Evolutionary conservation across 1,139 yeast genomes (phyloP), one percentile per base, ranked within the genome.

Genomic region (Taiozyma onychis): DNA sequence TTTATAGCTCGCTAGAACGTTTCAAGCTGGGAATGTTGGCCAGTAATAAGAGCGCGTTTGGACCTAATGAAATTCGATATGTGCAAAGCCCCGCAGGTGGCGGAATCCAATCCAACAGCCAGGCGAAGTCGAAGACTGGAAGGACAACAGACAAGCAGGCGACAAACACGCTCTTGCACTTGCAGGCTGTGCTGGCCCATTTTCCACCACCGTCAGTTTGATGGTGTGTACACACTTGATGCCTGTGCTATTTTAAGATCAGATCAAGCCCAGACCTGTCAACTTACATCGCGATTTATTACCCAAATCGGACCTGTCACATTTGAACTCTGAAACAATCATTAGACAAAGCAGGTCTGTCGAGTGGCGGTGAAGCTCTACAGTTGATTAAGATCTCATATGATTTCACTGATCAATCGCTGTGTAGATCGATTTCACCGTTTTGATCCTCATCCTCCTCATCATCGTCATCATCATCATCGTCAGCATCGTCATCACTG

Each of bases 371-470:
- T 26, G 28, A 18, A 18, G 32, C 32, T 28, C 32, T 28, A 28
- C 32, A 9, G 14, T 18, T 2, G 2, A 11, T 8, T 10, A 28
- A 28, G 34, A 32, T 32, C 10, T 32, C 35, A 32, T 7, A 32
- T 32, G 16, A 32, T 13, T 13, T n/a, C 3, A 30, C 18, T 18
- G 16, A 10, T 37, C 41, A 37, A 10, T 58, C 69, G 37, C 59
- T 63, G 5, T 60, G 69, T 10, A 62, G 59, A 5, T 58, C 68
- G 27, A 59, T 57, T 4, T 57, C 63, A n/a, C 48, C 54, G 28
- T 57, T 60, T 28, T 57, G 58, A 28, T 54, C 60, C 13, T 58
- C 65, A n/a, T 59, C 64, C 0, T 59, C 71, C 6, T 57, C 68
- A 9, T 59, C 61, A 1, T 57, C 65, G 4, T 51, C 62, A 10